A percentile compares a stretch with the other conserved stretches of the same genome.
phyloP scores from a whole-genome alignment of 768 basidiomycete genomes.

The Termitomyces eurrhizus region DNA sequence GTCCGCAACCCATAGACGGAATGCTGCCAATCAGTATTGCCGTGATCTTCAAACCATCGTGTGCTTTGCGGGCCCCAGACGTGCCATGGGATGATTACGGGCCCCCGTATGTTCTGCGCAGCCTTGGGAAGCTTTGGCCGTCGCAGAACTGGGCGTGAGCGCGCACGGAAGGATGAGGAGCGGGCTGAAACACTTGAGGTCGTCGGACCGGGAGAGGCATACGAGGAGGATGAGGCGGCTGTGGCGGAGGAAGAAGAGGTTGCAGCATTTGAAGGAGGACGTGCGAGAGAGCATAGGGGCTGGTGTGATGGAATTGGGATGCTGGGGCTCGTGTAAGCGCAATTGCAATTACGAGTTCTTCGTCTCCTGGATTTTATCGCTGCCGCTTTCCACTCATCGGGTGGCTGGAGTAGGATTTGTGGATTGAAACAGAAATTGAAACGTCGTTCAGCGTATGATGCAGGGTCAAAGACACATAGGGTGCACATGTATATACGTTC shows the following conservation, averaged over 20 bases:
- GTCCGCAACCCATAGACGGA: conserved; percentile 49
- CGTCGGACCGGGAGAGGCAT: neutral
- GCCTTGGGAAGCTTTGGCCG: neutral
- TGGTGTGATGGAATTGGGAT: neutral
- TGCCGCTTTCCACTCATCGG: conserved; percentile 14
- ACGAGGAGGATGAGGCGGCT: neutral
- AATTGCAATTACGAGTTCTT: neutral
- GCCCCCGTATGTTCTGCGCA: neutral
- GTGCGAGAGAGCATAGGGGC: neutral
- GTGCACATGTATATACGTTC: conserved; percentile 50
- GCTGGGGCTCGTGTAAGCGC: neutral
- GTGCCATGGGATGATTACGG: conserved; percentile 32
- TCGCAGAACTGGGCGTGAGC: neutral
- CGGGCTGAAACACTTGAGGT: neutral
- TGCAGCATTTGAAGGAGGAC: neutral
- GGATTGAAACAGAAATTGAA: conserved; percentile 50
- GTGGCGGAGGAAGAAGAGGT: neutral
- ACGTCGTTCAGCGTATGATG: conserved; percentile 30
- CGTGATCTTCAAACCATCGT: conserved; percentile 49
- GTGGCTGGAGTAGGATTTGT: conserved; percentile 32
- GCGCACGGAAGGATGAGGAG: neutral
- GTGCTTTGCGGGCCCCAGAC: conserved; percentile 49
- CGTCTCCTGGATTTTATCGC: neutral
- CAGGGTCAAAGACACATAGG: conserved; percentile 41
- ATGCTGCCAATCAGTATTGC: conserved; percentile 54